Conservation (phyloP, 1,284 basidiomycete species). For the Boletellus deceptivus region DNA sequence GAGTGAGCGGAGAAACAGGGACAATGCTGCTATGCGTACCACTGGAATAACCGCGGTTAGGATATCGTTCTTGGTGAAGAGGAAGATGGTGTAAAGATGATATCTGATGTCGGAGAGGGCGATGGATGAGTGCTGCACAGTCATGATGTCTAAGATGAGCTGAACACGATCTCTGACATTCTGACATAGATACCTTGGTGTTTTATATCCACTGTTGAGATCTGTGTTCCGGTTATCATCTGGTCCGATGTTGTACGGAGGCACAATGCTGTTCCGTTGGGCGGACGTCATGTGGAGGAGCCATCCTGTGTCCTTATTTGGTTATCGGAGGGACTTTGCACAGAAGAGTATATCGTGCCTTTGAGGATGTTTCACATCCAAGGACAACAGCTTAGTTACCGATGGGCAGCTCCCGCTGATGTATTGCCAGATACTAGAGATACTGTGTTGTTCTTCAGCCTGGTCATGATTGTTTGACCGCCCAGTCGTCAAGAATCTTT, state of each 20-base stretch:
- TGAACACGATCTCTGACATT: not conserved
- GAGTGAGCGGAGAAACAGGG: not conserved
- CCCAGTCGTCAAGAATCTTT: no score
- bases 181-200: not conserved
- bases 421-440: no score
- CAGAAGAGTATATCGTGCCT: no score
- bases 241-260: not conserved
- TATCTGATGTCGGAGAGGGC: constrained; percentile 20
- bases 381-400: no score
- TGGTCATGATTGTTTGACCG: no score
- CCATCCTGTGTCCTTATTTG: not conserved
- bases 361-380: no score
- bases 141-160: constrained; percentile 12
- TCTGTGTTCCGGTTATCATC: constrained; percentile 1
- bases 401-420: no score
- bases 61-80: constrained; percentile 45
- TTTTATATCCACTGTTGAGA: constrained; percentile 10
- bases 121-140: constrained; percentile 4
- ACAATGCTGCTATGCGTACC: constrained; percentile 25
- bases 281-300: no score
- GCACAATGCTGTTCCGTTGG: no score
- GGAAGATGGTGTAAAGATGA: constrained; percentile 33
- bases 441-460: no score
- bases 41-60: constrained; percentile 40
- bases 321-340: no score